Evolutionary conservation across 495 filamentous ascomycete genomes (phyloP), one percentile per base, ranked within the genome.

Genomic region (Pyronema domesticum): DNA sequence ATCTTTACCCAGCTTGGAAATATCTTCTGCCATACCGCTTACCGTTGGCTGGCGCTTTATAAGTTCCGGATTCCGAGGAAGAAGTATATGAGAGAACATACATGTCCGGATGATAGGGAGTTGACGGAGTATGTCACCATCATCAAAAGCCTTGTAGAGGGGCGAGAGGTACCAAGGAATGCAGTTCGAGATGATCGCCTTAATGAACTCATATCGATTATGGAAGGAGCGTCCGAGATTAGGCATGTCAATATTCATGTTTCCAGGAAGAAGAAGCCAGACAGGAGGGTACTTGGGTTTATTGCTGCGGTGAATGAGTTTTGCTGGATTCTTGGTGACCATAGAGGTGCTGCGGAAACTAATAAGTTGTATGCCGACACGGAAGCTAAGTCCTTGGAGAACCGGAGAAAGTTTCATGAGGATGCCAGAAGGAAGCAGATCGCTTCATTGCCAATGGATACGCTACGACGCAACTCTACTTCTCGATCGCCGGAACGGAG

Each of bases 241-340:
- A n/a, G 54, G n/a, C 54, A 56, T 37, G 46, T 56, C 35, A 37
- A 23, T 10, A 49, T 49, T 17, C 54, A 56, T 34, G 45, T 49
- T 8, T 35, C 30, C 33, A n/a, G 54, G 11, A 48, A 56, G 19
- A n/a, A 51, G 9, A 56, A 56, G 30, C 46, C 54, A 7, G 54
- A 56, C 19, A 15, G 36, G 15, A 37, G 54, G 23, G 46, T 56
- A 14, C 37, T 56, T 7, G 54, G 54, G 6, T 56, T 56, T 3
- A 56, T 56, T 23, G 54, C 54, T n/a, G 54, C 54, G 11, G 54
- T 49, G n/a, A 51, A 19, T 37, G 54, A 56, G 45, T 48, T 56
- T 44, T 56, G 54, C 47, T 42, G 46, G 46, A 52, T 56, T n/a
- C 45, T 56, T 1, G 14, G 46, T 2, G 46, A 56, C 37, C 11